Conservation (phyloP, 2,329 filamentous ascomycete genomes). For the Penicillium thymicola region DNA sequence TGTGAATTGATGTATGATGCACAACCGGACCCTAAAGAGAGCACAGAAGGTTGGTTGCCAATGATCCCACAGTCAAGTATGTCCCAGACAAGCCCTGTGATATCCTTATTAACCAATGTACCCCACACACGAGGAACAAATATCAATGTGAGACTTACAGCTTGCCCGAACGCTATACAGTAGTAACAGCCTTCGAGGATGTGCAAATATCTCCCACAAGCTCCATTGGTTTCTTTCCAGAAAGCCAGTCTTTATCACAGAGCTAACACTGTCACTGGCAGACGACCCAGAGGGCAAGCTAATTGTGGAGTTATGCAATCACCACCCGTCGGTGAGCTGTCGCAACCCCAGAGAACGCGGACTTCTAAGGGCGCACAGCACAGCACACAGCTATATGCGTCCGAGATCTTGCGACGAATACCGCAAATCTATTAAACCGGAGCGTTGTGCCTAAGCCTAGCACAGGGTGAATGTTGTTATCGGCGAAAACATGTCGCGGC, state of each 20-base stretch:
- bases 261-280: background rate
- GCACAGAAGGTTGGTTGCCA: background rate
- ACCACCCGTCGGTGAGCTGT: background rate
- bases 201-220: background rate
- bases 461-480: conserved; percentile 4
- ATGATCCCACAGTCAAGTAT: background rate
- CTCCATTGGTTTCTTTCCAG: background rate
- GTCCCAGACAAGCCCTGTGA: background rate
- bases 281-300: background rate
- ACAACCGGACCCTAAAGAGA: background rate
- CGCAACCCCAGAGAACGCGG: background rate
- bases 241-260: background rate
- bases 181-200: background rate
- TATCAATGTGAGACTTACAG: background rate
- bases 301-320: background rate
- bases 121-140: background rate
- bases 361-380: background rate
- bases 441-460: background rate
- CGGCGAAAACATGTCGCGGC: conserved; percentile 11
- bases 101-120: background rate
- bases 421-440: background rate
- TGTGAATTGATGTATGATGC: background rate
- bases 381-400: background rate
- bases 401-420: background rate
- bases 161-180: background rate